Evolutionary conservation across 1,284 basidiomycete species (phyloP).

Genomic region (Cryptococcus sp.): DNA sequence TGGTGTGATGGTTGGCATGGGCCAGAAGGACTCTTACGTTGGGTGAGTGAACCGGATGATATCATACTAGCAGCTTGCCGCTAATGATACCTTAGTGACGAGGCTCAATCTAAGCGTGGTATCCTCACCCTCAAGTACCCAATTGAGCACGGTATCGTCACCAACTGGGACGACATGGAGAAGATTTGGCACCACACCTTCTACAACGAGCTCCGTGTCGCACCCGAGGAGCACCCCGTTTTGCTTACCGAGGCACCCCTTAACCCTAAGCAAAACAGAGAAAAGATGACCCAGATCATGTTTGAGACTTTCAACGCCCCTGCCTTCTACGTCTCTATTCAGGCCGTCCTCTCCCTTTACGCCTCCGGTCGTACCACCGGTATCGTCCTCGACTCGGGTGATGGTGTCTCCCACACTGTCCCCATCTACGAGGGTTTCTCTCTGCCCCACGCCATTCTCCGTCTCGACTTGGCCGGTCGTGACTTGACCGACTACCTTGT

Average conservation of each 20-base stretch:
- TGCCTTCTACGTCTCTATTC: constrained; percentile 90
- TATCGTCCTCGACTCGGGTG: constrained; percentile 92
- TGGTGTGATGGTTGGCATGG: constrained; percentile 90
- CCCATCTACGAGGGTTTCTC: constrained; percentile 96
- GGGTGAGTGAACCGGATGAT: constrained; percentile 58
- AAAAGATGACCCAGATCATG: constrained; percentile 98
- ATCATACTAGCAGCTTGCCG: not conserved
- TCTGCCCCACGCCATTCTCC: constrained; percentile 89
- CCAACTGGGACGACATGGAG: constrained; percentile 97
- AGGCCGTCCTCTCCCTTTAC: constrained; percentile 89
- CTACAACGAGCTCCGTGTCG: constrained; percentile 80
- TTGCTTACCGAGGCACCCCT: constrained; percentile 92
- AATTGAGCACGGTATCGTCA: constrained; percentile 74
- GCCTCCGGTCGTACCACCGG: constrained; percentile 89
- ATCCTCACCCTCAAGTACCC: constrained; percentile 89
- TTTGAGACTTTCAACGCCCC: constrained; percentile 95
- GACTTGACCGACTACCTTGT: constrained; percentile 90
- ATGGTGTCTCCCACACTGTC: constrained; percentile 91
- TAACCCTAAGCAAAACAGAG: constrained; percentile 91
- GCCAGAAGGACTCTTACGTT: constrained; percentile 84
- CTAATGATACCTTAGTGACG: constrained; percentile 61
- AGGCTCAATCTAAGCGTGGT: constrained; percentile 94
- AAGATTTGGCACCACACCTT: constrained; percentile 93
- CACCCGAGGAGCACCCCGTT: constrained; percentile 85
- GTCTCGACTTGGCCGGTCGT: constrained; percentile 92